These are phyloP conservation scores for Eutrema japonicum DNA, from an alignment of 345 rosid genomes.

Conservation along the genomic window DNA sequence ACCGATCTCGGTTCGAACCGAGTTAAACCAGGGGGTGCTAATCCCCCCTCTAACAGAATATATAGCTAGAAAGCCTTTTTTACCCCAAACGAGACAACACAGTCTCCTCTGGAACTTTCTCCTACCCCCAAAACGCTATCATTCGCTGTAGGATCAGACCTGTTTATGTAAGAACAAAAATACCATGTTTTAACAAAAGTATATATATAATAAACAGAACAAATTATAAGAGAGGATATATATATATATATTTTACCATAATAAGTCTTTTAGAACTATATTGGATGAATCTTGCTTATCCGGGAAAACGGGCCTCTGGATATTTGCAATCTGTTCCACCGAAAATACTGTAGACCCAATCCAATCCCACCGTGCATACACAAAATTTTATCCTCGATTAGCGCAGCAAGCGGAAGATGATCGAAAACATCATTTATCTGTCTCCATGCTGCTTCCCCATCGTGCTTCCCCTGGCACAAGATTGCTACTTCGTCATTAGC, in stretches of 20 bases:
- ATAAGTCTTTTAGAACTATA: slow-evolving; percentile 68
- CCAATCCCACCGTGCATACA: slow-evolving; percentile 98
- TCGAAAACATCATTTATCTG: slow-evolving; percentile 80
- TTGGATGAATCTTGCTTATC: slow-evolving; percentile 55
- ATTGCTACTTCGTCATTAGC: background rate
- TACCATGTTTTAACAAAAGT: background rate
- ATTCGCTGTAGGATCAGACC: slow-evolving; percentile 95
- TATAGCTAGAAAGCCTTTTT: slow-evolving; percentile 22
- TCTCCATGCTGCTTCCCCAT: slow-evolving; percentile 82
- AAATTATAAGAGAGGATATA: background rate
- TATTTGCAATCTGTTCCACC: slow-evolving; percentile 74
- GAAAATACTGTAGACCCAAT: slow-evolving; percentile 73
- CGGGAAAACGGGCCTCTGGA: slow-evolving; percentile 78
- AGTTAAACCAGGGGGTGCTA: too few species aligned
- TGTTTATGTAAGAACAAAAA: slow-evolving; percentile 32
- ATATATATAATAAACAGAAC: background rate
- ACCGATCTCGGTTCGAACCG: too few species aligned
- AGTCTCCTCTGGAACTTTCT: slow-evolving; percentile 75
- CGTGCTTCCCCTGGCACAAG: slow-evolving; percentile 51
- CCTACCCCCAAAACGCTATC: slow-evolving; percentile 78
- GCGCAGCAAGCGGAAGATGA: slow-evolving; percentile 85
- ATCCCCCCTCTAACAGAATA: too few species aligned
- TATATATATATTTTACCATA: slow-evolving; percentile 55
- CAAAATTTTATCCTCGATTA: slow-evolving; percentile 79
- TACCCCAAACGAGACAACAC: slow-evolving; percentile 89